phyloP scores from a whole-genome alignment of 1,284 basidiomycete genomes.

The Pterulicium gracile region DNA sequence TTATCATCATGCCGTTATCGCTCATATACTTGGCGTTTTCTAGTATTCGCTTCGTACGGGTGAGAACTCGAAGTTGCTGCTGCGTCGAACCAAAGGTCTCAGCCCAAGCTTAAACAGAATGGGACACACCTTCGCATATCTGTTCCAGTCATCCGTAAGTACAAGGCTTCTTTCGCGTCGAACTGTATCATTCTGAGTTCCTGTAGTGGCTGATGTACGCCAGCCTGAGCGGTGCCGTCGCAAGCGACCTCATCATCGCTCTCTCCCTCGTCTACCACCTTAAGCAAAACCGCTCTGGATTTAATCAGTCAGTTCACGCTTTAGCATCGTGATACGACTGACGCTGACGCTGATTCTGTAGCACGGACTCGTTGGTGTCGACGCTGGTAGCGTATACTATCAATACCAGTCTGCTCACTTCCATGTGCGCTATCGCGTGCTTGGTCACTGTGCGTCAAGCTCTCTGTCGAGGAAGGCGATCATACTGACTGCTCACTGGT shows the following conservation, averaged over 20 bases:
- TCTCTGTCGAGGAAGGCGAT: no score
- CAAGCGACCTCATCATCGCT: slow-evolving; percentile 24
- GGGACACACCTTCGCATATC: background rate
- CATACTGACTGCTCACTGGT: background rate
- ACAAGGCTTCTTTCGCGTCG: background rate
- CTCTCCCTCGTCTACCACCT: slow-evolving; percentile 22
- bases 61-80: no score
- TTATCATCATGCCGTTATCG: background rate
- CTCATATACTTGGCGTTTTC: background rate
- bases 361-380: slow-evolving; percentile 25
- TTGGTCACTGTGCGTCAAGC: slow-evolving; percentile 20
- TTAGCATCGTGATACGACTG: background rate
- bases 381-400: slow-evolving; percentile 26
- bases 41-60: background rate
- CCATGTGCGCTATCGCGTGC: slow-evolving; percentile 19
- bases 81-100: no score
- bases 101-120: no score
- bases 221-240: slow-evolving; percentile 14
- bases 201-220: slow-evolving; percentile 30
- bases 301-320: slow-evolving; percentile 18
- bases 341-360: slow-evolving; percentile 8
- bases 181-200: background rate
- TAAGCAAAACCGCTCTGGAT: slow-evolving; percentile 21
- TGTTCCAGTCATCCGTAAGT: background rate
- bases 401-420: slow-evolving; percentile 20